Evolutionary conservation across 2,329 filamentous ascomycete genomes (phyloP).

Genomic region (Myriangium duriaei): DNA sequence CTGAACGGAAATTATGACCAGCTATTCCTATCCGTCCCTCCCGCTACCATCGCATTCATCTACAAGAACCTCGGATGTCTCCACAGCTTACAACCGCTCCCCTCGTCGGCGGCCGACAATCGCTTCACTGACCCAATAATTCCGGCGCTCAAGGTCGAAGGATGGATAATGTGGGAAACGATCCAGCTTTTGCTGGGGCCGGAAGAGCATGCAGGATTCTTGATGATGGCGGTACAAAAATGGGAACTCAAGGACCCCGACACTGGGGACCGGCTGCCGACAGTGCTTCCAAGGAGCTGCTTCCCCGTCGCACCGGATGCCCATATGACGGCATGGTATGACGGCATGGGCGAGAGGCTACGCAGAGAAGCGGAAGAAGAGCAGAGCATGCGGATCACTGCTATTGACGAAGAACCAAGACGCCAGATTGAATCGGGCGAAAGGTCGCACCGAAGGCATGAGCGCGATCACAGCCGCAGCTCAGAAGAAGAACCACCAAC

Average conservation of each 20-base stretch:
- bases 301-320: slow-evolving; percentile 63
- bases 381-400: slow-evolving; percentile 17
- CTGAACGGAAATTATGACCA: slow-evolving; percentile 36
- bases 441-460: slow-evolving; percentile 5
- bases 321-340: slow-evolving; percentile 80
- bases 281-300: slow-evolving; percentile 49
- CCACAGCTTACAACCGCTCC: slow-evolving; percentile 62
- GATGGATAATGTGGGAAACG: slow-evolving; percentile 88
- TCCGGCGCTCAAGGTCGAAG: slow-evolving; percentile 68
- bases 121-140: slow-evolving; percentile 65
- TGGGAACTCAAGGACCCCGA: slow-evolving; percentile 66
- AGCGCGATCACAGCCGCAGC: slow-evolving; percentile 14
- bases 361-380: slow-evolving; percentile 47
- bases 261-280: slow-evolving; percentile 46
- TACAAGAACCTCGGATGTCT: slow-evolving; percentile 86
- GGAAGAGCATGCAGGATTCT: slow-evolving; percentile 71
- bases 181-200: slow-evolving; percentile 81
- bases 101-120: slow-evolving; percentile 40
- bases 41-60: slow-evolving; percentile 72
- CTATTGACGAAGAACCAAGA: slow-evolving; percentile 14
- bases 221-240: slow-evolving; percentile 66
- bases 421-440: slow-evolving; percentile 14
- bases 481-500: slow-evolving; percentile 26
- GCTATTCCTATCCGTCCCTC: slow-evolving; percentile 65
- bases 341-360: slow-evolving; percentile 58